Base-by-base conservation (phyloP, 495 filamentous ascomycete genomes). In the Tetracladium setigerum region DNA sequence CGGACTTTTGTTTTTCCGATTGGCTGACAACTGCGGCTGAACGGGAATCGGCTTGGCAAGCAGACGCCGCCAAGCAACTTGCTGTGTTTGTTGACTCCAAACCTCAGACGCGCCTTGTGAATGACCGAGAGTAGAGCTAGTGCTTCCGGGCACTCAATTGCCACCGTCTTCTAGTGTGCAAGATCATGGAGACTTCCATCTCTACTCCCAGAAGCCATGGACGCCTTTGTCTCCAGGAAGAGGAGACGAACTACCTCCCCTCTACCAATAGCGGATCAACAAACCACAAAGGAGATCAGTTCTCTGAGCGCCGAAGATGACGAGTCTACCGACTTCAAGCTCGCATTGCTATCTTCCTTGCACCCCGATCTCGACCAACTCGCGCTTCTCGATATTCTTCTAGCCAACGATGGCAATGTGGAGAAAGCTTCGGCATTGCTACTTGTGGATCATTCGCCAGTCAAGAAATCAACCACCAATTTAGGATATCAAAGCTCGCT, bases 271-370 rank as follows among this genome's bases (percentile, higher is more conserved):
- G 2, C 13, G 34, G n/a, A 41, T 12, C 10, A 15, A 9, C 43
- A 43, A 8, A 43, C 35, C 15, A 35, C 32, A 14, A 16, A 43
- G 11, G 46, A 57, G 16, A 34, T 44, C 40, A 57, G 38, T 24
- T 15, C 32, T 16, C 24, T 50, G 16, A 53, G 34, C 44, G 66
- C 64, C 7, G 41, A 60, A 15, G 72, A 78, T 6, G 78, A 88
- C 13, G 84, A 90, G 15, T 83, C 86, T 4, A 97, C 91, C 0
- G 91, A 97, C 56, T 65, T 92, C 52, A 96, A 95, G 58, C 66
- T 97, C 2, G 89, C 89, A 2, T 73, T 89, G 1, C 72, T 97
- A 5, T 70, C 81, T 1, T 96, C 92, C 0, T 73, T 96, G 1
- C 74, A 86, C 53, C 79, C 86, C 0, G 48, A 67, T 4, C 47